Base-by-base conservation (phyloP, 2,329 filamentous ascomycete species). In the Neonectria ditissima region DNA sequence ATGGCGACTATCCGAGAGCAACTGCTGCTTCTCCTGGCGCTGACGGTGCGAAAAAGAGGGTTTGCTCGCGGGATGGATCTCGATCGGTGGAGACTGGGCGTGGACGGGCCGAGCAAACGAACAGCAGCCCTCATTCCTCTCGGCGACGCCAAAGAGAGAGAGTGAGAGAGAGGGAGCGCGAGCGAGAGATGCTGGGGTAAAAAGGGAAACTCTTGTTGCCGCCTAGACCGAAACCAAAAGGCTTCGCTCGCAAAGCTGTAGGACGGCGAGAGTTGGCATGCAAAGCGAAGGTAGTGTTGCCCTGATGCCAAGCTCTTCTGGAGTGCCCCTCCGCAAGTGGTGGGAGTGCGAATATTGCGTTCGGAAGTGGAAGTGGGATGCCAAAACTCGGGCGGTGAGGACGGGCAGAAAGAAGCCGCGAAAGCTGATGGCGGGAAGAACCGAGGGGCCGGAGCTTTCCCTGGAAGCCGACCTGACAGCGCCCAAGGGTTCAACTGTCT, bases 371-470 rank as follows among this genome's bases (percentile, higher is more conserved):
- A 57, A 58, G 62, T 61, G 28, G 59, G 60, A 53, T 69, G 68
- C 61, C 61, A 68, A 74, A 74, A 70, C 66, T 68, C 66, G 51
- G 65, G 75, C 75, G 76, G 75, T 77, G 63, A 51, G 20, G 2
- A 2, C 1, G 8, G 76, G 76, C 76, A 78, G 67, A 72, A 76
- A 66, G 7, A 55, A 55, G 41, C 55, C 51, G 9, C 26, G 2
- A 24, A 24, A 16, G 16, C 55, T n/a, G 24, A 39, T 9, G 16
- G 43, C 30, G 32, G 18, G 32, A 50, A 53, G 24, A 18, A 20
- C 50, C 39, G 22, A 30, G 8, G 8, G 24, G 16, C 16, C 20
- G 48, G 34, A n/a, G 5, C 34, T n/a, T 37, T 37, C 34, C 34
- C 37, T 16, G 32, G 10, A 30, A 30, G 28, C 28, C 28, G 5